Percentiles rank a stretch among this genome's conserved stretches.
Conservation (phyloP, 164 flowering plant species). For the Malania oleifera region DNA sequence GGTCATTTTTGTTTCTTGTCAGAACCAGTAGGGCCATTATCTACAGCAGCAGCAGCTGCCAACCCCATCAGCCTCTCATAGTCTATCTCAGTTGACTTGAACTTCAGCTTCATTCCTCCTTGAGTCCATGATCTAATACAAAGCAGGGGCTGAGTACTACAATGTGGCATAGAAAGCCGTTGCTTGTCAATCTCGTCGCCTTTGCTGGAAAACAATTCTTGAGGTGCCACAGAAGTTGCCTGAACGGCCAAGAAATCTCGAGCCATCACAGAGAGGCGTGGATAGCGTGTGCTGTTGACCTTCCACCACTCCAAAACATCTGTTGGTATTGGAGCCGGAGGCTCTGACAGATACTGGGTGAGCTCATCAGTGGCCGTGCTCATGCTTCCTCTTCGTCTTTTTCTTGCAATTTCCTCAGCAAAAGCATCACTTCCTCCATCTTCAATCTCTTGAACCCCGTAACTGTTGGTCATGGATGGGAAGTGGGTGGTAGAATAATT, state of each 20-base stretch:
- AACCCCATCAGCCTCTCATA: slow-evolving; percentile 57
- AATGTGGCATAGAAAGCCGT: slow-evolving; percentile 46
- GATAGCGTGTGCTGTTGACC: slow-evolving; percentile 72
- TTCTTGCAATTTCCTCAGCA: slow-evolving; percentile 95
- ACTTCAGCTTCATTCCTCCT: slow-evolving; percentile 51
- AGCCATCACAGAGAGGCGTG: slow-evolving; percentile 85
- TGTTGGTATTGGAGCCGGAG: slow-evolving; percentile 70
- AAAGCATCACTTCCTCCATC: slow-evolving; percentile 72
- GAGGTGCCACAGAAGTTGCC: slow-evolving; percentile 70
- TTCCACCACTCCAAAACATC: slow-evolving; percentile 98
- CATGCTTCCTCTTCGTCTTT: slow-evolving; percentile 75
- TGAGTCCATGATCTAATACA: slow-evolving; percentile 65
- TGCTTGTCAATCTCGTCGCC: slow-evolving; percentile 73
- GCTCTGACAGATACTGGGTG: slow-evolving; percentile 81
- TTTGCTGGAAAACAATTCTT: slow-evolving; percentile 61
- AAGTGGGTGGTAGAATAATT: slow-evolving; percentile 64
- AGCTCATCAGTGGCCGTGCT: slow-evolving; percentile 68
- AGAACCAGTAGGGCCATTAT: slow-evolving; percentile 18
- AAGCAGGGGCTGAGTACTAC: slow-evolving; percentile 44
- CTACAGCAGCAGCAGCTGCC: slow-evolving; percentile 27
- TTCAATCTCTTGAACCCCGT: slow-evolving; percentile 47
- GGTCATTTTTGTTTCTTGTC: slow-evolving; percentile 35
- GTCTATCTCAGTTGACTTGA: slow-evolving; percentile 49
- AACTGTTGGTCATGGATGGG: slow-evolving; percentile 45
- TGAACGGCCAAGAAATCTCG: slow-evolving; percentile 83